Evolutionary conservation across 257 asterid species (phyloP), one percentile per base, ranked within the genome.

Genomic region (Anisodus acutangulus): DNA sequence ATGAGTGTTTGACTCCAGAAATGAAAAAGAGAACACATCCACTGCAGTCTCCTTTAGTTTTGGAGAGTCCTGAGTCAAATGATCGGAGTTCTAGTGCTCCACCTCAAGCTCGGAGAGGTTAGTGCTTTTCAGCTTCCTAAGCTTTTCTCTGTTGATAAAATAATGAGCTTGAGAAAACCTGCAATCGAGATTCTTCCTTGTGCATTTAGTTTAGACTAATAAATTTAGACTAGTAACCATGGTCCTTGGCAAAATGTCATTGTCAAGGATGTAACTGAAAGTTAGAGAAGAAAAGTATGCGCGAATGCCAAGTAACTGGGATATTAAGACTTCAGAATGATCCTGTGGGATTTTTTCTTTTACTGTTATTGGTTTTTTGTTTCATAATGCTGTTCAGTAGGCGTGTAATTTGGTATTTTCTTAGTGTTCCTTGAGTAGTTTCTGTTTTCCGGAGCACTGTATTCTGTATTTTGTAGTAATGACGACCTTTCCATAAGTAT

Each of bases 101-200:
- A 10, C 90, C 91, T 86, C 88, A 2, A 66, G 86, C 84, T 59
- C 88, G 22, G 81, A 88, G 87, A 93, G 97, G 99, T 95, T 70
- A 39, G 84, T 60, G 51, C 85, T 31, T 60, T 72, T 54, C 63
- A 51, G n/a, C 81, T 76, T 53, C n/a, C 47, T 76, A 45, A 19
- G 45, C 43, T 49, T 83, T 54, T 83, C 10, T 84, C 49, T 76
- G 78, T 84, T 84, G 22, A 8, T 43, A 60, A 15, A 37, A 31
- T 55, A 26, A 60, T 62, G 78, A 72, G n/a, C 17, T 72, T 76
- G 41, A 19, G 9, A 54, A 83, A 49, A 45, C 22, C 81, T 51
- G 47, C 81, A 31, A 31, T 31, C 35, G 35, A 31, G 8, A 49
- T 51, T 76, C 81, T 51, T 51, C 13, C 13, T 76, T 76, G 81